These are phyloP conservation scores for Diatrype stigma DNA, from an alignment of 2,329 filamentous ascomycete genomes.

Conservation along the genomic window DNA sequence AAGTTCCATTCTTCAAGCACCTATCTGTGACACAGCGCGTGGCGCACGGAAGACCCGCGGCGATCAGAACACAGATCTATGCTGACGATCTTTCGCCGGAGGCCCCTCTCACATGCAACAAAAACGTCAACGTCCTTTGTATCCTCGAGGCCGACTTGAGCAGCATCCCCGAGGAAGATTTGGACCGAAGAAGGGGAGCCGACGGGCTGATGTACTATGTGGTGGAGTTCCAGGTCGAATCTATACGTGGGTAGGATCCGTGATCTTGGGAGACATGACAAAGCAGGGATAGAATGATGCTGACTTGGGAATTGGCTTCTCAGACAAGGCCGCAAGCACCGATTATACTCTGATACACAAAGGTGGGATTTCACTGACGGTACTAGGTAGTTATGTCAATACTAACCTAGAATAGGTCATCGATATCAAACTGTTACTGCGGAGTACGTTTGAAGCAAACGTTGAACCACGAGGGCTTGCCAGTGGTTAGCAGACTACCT, in stretches of 20 bases:
- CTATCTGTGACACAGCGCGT: constrained; percentile 31
- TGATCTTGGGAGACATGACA: background rate
- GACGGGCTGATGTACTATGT: constrained; percentile 37
- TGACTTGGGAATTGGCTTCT: no score
- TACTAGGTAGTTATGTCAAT: background rate
- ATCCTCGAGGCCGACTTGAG: constrained; percentile 36
- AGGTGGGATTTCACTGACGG: constrained; percentile 24
- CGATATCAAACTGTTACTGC: constrained; percentile 38
- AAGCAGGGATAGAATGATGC: background rate
- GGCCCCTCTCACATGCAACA: constrained; percentile 32
- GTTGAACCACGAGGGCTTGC: background rate
- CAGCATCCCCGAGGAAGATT: constrained; percentile 33
- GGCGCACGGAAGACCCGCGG: constrained; percentile 27
- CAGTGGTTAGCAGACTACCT: background rate
- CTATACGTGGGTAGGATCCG: constrained; percentile 26
- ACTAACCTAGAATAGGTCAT: constrained; percentile 26
- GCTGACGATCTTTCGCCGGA: constrained; percentile 22
- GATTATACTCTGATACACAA: constrained; percentile 41
- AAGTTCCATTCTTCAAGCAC: constrained; percentile 31
- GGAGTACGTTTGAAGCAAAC: constrained; percentile 34
- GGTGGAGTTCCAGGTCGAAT: constrained; percentile 36
- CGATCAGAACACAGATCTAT: constrained; percentile 33
- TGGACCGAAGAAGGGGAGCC: constrained; percentile 28
- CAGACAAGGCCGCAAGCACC: constrained; percentile 37
- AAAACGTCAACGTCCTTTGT: constrained; percentile 33